Base-by-base conservation (phyloP, 768 basidiomycete species). In the Mycena metata region DNA sequence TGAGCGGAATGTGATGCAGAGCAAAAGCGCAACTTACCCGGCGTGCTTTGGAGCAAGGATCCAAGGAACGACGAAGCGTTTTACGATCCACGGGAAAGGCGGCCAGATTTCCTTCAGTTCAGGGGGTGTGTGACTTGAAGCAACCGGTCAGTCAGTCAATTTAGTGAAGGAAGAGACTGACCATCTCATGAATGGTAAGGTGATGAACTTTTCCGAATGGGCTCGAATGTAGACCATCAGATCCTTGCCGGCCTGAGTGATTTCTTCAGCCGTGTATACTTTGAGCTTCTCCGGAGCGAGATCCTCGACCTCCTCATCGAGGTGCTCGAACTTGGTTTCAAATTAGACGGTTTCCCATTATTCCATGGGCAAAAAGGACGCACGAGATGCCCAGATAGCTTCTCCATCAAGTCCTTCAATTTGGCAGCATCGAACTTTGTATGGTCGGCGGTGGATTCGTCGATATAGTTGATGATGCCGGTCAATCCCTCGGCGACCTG, bases 111-210 rank as follows among this genome's bases (percentile, higher is more conserved):
- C 75, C 64, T 82, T 82, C 67, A 75, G 76, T 30, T 79, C 79
- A 4, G 79, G 74, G n/a, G 81, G 76, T 9, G 79, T 83, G 68
- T 84, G 82, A 60, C 81, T 83, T 45, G 51, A 2, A 30, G 30
- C 30, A 30, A 30, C 30, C 17, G n/a, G 52, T 21, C n/a, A n/a
- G 21, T n/a, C 7, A 35, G 42, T 13, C 23, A 17, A 36, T 30
- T 56, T 16, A 35, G 23, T 41, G 15, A 15, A 30, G 36, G 5
- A 56, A 1, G 33, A 35, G 17, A 67, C 77, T 6, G 9, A 81
- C 82, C 80, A 78, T 49, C 75, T 70, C 79, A 82, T 80, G 72
- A 73, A 83, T 2, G 82, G 82, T 5, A 83, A 65, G 36, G 80
- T 79, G 5, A 82, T 78, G 56, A 80, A 73, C 26, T 70, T 72